Percentiles rank a stretch among this genome's conserved stretches.
Evolutionary conservation across 768 basidiomycete species (phyloP).

Genomic region (Suillus subaureus): DNA sequence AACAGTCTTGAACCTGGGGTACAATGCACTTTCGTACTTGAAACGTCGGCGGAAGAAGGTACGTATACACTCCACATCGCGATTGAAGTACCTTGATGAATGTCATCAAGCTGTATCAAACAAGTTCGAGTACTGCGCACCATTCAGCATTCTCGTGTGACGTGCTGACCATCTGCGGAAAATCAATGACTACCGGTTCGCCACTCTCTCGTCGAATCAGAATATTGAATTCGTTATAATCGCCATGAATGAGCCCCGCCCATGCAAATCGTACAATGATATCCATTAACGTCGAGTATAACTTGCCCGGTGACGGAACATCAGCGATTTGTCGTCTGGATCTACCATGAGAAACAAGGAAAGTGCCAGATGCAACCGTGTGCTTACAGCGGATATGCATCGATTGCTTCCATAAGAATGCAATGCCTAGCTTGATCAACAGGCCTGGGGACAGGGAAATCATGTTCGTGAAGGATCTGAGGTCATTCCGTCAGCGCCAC

Average conservation of each 20-base stretch:
- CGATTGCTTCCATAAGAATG: constrained; percentile 94
- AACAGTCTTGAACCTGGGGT: constrained; percentile 74
- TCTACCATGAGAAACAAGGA: constrained; percentile 8
- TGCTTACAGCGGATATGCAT: constrained; percentile 89
- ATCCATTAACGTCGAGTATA: constrained; percentile 94
- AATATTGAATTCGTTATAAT: constrained; percentile 99
- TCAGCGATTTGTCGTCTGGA: constrained; percentile 84
- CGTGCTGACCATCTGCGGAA: constrained; percentile 99
- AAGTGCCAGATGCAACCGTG: background rate
- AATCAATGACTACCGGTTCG: constrained; percentile 93
- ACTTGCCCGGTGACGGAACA: constrained; percentile 81
- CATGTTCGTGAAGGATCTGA: constrained; percentile 88
- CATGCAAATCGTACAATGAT: constrained; percentile 93
- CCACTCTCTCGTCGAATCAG: constrained; percentile 77
- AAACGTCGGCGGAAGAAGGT: constrained; percentile 91
- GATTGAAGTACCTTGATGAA: constrained; percentile 90
- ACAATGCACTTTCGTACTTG: constrained; percentile 87
- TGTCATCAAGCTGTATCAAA: constrained; percentile 16
- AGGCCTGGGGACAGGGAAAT: constrained; percentile 91
- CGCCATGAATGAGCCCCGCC: constrained; percentile 96
- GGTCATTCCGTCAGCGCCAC: background rate
- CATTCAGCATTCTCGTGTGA: constrained; percentile 97
- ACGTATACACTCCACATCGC: constrained; percentile 96
- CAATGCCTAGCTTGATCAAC: constrained; percentile 95
- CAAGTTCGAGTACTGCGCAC: constrained; percentile 44